These are phyloP conservation scores for Zygoascus meyerae DNA, from an alignment of 1,139 yeast genomes.

Conservation along the genomic window DNA sequence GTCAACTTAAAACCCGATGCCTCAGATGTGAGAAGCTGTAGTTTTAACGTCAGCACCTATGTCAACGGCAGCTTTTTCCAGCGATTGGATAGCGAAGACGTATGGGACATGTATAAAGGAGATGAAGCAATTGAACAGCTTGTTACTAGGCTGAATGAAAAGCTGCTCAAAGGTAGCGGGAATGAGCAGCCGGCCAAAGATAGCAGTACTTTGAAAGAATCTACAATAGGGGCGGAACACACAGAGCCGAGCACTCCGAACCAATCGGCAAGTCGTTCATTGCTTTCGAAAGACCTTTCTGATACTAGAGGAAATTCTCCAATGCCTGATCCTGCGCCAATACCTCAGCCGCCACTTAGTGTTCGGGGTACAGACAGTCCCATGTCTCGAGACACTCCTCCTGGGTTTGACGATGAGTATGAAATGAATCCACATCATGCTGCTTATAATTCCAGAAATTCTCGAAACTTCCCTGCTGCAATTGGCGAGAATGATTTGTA, in stretches of 20 bases:
- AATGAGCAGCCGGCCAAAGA: conserved; percentile 2
- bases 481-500: neutral
- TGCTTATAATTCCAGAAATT: conserved; percentile 5
- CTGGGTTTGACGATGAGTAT: conserved; percentile 55
- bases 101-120: conserved; percentile 20
- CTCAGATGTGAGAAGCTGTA: conserved; percentile 14
- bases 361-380: conserved; percentile 19
- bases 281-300: neutral
- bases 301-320: conserved; percentile 9
- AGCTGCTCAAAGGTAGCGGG: neutral
- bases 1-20: neutral
- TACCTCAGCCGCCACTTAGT: conserved; percentile 6
- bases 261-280: neutral
- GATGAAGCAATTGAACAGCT: conserved; percentile 20
- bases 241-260: conserved; percentile 6
- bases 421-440: conserved; percentile 30
- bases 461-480: neutral
- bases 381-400: conserved; percentile 37
- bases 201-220: neutral
- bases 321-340: conserved; percentile 7
- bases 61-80: conserved; percentile 20
- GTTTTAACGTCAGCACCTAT: conserved; percentile 15
- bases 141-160: conserved; percentile 10
- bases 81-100: conserved; percentile 23
- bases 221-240: neutral